Base-by-base conservation (phyloP, 306 rosid genomes). In the Potentilla sterilis region DNA sequence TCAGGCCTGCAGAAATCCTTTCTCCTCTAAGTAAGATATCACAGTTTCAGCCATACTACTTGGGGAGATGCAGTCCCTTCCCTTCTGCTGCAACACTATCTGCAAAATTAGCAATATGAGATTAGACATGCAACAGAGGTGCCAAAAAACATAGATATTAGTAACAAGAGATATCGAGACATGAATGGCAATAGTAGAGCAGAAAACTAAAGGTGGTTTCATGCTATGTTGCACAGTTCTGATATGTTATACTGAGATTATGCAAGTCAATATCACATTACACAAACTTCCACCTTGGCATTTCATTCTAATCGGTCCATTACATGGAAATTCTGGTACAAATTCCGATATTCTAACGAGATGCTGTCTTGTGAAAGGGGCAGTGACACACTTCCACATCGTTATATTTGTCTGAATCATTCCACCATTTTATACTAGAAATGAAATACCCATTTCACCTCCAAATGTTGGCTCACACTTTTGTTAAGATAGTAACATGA, bases 11-110 rank as follows among this genome's bases (percentile, higher is more conserved):
- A 95, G 83, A 83, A 85, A 84, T 13, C 91, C 96, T 42, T 83
- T 89, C 88, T 89, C 89, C 81, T 88, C 91, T 84, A 95, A 83
- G 86, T 89, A 92, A 9, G 96, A 83, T 67, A 88, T 83, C 79
- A 95, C 88, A 48, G 74, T 76, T 69, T 88, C 88, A 18, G 93
- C 92, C 97, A 95, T 85, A 41, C 81, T 87, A 41, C 71, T 47
- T 0, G 93, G 91, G 47, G 96, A 81, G 72, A 79, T 67, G 67
- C 82, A 83, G 19, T 79, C 88, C 78, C 73, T 69, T 78, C 79
- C 97, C 67, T 83, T 78, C 67, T 88, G 95, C 74, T 82, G 92
- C 85, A 95, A 84, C 24, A 89, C 79, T 73, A 95, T 88, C 97
- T 95, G 93, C 81, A 81, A 85, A 65, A 73, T 51, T 2, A 57